Evolutionary conservation across 768 basidiomycete genomes (phyloP).

Genomic region (Pisolithus albus): DNA sequence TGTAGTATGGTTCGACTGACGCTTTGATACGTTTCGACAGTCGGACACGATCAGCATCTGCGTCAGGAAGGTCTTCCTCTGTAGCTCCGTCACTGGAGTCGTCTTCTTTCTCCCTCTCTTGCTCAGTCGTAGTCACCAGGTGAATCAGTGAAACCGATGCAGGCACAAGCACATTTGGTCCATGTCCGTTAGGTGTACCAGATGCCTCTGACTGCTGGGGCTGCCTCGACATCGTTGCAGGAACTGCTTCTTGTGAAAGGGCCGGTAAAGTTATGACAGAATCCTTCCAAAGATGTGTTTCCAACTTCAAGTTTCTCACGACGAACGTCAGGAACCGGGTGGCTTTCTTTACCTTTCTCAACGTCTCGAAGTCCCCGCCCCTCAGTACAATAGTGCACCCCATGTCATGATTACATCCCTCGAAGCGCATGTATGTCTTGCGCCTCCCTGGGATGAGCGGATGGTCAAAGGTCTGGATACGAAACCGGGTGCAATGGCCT

Average conservation of each 20-base stretch:
- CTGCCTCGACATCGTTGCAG: slow-evolving; percentile 26
- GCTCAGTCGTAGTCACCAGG: slow-evolving; percentile 13
- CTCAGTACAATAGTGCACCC: slow-evolving; percentile 92
- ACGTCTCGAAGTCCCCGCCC: slow-evolving; percentile 74
- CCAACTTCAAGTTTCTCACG: slow-evolving; percentile 88
- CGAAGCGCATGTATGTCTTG: slow-evolving; percentile 98
- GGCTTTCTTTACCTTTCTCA: slow-evolving; percentile 85
- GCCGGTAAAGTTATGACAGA: slow-evolving; percentile 70
- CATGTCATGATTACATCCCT: slow-evolving; percentile 88
- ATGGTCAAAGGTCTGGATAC: slow-evolving; percentile 93
- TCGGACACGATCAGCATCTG: slow-evolving; percentile 61
- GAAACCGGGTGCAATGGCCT: slow-evolving; percentile 81
- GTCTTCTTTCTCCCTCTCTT: slow-evolving; percentile 11
- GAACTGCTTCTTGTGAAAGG: slow-evolving; percentile 60
- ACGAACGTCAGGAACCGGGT: slow-evolving; percentile 89
- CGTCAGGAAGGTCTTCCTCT: slow-evolving; percentile 53
- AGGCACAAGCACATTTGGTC: slow-evolving; percentile 11
- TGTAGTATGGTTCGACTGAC: slow-evolving; percentile 76
- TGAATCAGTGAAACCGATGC: slow-evolving; percentile 21
- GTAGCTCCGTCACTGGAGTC: slow-evolving; percentile 21
- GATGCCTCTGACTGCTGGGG: slow-evolving; percentile 21
- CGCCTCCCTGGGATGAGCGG: slow-evolving; percentile 86
- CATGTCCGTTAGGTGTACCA: slow-evolving; percentile 14
- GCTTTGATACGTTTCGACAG: slow-evolving; percentile 75
- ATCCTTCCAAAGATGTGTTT: slow-evolving; percentile 91